These are phyloP conservation scores for Ceratobasidium sp. DNA, from an alignment of 1,284 basidiomycete genomes.

Conservation along the genomic window DNA sequence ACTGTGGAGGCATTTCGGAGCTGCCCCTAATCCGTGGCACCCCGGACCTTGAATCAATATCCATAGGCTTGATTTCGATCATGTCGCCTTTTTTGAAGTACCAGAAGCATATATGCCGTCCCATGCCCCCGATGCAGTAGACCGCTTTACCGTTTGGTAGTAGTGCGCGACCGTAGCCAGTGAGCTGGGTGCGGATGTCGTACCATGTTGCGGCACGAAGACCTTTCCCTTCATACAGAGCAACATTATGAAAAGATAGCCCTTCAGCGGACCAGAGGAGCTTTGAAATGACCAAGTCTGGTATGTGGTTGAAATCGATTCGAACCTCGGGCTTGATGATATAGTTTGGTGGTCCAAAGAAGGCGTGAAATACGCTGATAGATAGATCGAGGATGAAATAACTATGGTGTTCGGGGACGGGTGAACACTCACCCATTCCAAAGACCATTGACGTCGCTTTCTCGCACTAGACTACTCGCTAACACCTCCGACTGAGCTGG, in stretches of 20 bases:
- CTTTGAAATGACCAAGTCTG: background rate
- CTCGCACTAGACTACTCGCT: background rate
- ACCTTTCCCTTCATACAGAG: conserved; percentile 1
- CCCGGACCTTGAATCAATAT: background rate
- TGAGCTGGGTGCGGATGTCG: background rate
- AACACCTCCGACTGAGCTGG: background rate
- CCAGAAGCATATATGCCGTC: background rate
- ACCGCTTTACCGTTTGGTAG: background rate
- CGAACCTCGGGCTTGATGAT: background rate
- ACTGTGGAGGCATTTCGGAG: background rate
- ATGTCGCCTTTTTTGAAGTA: background rate
- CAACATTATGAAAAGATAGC: background rate
- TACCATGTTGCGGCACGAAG: background rate
- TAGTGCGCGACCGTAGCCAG: background rate
- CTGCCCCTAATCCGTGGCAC: background rate
- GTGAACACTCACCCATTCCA: background rate
- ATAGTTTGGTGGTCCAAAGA: background rate
- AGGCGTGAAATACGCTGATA: background rate
- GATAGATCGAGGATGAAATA: background rate
- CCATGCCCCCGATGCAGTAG: background rate
- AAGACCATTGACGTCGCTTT: background rate
- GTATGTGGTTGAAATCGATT: background rate
- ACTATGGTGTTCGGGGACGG: background rate
- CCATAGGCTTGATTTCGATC: background rate
- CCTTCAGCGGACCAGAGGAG: background rate